Conservation (phyloP, 352 stramenopile species). For the Thalassiosira ordinaria region DNA sequence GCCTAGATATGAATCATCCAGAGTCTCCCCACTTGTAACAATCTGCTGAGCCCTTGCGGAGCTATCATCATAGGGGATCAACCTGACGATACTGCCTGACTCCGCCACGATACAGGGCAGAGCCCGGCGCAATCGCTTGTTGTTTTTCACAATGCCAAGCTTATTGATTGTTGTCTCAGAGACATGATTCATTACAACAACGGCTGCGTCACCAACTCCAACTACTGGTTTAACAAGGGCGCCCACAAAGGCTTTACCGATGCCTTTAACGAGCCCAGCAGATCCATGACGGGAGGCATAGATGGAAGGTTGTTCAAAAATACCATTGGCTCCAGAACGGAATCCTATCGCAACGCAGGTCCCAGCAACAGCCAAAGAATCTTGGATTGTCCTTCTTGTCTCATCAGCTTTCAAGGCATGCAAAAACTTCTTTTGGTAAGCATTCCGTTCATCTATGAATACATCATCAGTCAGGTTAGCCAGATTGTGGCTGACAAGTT, state of each 20-base stretch:
- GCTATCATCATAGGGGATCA: slow-evolving; percentile 74
- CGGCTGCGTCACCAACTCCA: slow-evolving; percentile 78
- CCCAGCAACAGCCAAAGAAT: slow-evolving; percentile 73
- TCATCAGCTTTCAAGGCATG: slow-evolving; percentile 64
- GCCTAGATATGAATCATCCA: slow-evolving; percentile 77
- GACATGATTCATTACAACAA: slow-evolving; percentile 84
- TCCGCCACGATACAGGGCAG: slow-evolving; percentile 56
- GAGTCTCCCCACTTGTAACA: slow-evolving; percentile 74
- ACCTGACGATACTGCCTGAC: slow-evolving; percentile 59
- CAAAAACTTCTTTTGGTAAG: slow-evolving; percentile 72
- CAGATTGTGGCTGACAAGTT: slow-evolving; percentile 80
- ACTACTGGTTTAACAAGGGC: slow-evolving; percentile 82
- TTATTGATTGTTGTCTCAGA: slow-evolving; percentile 74
- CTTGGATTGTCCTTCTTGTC: slow-evolving; percentile 54
- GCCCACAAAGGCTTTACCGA: slow-evolving; percentile 76
- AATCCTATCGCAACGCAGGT: slow-evolving; percentile 69
- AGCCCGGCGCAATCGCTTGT: slow-evolving; percentile 72
- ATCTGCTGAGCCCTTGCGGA: slow-evolving; percentile 81
- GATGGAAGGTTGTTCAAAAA: slow-evolving; percentile 75
- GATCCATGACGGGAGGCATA: slow-evolving; percentile 79
- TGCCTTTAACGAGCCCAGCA: slow-evolving; percentile 69
- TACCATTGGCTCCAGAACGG: slow-evolving; percentile 70
- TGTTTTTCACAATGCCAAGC: slow-evolving; percentile 61
- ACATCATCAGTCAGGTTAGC: slow-evolving; percentile 77
- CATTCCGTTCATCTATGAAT: slow-evolving; percentile 79